phyloP scores from a whole-genome alignment of 2,329 filamentous ascomycete species.

The Colletotrichum karsti region DNA sequence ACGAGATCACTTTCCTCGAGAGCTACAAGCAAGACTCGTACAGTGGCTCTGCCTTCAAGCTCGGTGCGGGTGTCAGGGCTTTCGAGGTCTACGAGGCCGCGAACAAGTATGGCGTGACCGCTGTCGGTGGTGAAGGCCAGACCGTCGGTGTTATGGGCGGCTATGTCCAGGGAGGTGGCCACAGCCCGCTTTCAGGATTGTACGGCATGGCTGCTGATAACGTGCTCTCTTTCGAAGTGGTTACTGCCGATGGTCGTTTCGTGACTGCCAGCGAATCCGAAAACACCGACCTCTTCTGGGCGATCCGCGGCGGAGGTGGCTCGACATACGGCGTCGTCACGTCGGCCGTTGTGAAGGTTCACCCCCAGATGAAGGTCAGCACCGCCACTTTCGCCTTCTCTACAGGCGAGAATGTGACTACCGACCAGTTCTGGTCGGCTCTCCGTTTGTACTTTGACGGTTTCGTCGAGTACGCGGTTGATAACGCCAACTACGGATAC shows the following conservation, averaged over 20 bases:
- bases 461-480: constrained; percentile 34
- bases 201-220: constrained; percentile 71
- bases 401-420: constrained; percentile 27
- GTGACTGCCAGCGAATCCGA: constrained; percentile 60
- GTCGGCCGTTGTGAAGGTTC: constrained; percentile 61
- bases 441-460: constrained; percentile 35
- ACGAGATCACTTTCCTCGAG: constrained; percentile 36
- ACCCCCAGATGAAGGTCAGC: constrained; percentile 51
- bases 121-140: constrained; percentile 64
- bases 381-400: constrained; percentile 54
- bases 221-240: constrained; percentile 65
- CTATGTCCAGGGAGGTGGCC: constrained; percentile 69
- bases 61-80: constrained; percentile 61
- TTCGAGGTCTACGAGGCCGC: constrained; percentile 57
- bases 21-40: constrained; percentile 26
- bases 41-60: constrained; percentile 29
- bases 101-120: constrained; percentile 51
- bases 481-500: constrained; percentile 36
- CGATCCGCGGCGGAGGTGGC: constrained; percentile 60
- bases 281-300: constrained; percentile 71
- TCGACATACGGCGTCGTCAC: constrained; percentile 59
- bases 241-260: constrained; percentile 60
- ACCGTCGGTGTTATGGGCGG: constrained; percentile 68
- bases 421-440: constrained; percentile 40
- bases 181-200: constrained; percentile 59